Evolutionary conservation across 371 early-diverging fungal genomes (phyloP).

Genomic region (Lichtheimia corymbifera): DNA sequence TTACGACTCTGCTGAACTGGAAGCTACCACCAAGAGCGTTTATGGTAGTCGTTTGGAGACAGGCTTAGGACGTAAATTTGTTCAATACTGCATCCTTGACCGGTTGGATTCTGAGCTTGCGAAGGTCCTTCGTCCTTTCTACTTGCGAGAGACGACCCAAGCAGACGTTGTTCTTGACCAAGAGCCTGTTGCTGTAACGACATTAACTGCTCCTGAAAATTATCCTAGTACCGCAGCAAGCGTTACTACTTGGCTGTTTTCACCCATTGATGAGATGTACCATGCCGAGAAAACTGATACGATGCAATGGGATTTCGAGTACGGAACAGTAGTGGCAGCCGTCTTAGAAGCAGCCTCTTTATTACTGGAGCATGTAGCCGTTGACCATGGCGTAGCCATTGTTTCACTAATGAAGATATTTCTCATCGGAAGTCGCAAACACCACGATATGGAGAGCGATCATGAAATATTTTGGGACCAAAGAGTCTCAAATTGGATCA

Average conservation of each 20-base stretch:
- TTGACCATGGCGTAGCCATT: constrained; percentile 42
- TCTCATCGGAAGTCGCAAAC: constrained; percentile 43
- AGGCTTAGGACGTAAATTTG: constrained; percentile 33
- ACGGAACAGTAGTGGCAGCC: constrained; percentile 18
- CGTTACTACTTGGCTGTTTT: constrained; percentile 45
- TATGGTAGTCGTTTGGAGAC: constrained; percentile 33
- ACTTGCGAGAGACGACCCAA: constrained; percentile 6
- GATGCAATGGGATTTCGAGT: constrained; percentile 18
- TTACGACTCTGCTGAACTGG: constrained; percentile 23
- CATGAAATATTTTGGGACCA: constrained; percentile 58
- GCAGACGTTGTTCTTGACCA: no score
- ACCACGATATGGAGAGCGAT: constrained; percentile 29
- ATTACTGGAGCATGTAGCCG: constrained; percentile 19
- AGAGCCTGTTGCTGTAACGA: no score
- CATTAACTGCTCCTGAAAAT: no score
- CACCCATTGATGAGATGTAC: constrained; percentile 58
- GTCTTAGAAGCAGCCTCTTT: constrained; percentile 31
- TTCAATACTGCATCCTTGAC: constrained; percentile 33
- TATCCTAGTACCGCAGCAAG: neutral
- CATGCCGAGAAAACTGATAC: constrained; percentile 39
- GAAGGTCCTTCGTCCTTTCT: constrained; percentile 25
- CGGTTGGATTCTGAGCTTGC: constrained; percentile 14
- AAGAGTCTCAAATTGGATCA: constrained; percentile 33
- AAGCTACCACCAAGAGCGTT: constrained; percentile 17
- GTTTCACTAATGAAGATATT: constrained; percentile 58